Evolutionary conservation across 2,329 filamentous ascomycete species (phyloP).

Genomic region (Phyllosticta citriasiana): DNA sequence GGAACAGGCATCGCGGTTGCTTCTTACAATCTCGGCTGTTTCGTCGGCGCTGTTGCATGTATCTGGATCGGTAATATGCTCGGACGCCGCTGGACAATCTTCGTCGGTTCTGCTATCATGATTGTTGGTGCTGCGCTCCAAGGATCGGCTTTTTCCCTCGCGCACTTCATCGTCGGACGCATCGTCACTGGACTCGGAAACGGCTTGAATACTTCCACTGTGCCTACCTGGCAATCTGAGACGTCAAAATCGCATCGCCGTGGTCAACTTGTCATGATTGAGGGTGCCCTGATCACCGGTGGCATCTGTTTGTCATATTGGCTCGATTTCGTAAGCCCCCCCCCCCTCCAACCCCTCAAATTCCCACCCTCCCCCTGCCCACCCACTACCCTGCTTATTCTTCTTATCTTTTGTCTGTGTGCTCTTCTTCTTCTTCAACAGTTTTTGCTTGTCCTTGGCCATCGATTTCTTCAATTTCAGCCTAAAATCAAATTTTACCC

Average conservation of each 20-base stretch:
- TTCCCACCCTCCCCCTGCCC: no score
- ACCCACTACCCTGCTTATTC: no score
- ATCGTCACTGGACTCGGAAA: conserved; percentile 41
- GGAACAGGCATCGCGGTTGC: conserved; percentile 14
- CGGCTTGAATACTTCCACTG: conserved; percentile 34
- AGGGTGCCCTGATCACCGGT: conserved; percentile 36
- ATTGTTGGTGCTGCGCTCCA: conserved; percentile 51
- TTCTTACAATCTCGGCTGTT: conserved; percentile 25
- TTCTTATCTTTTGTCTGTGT: no score
- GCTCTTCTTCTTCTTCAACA: no score
- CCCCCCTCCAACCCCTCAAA: conserved; percentile 26
- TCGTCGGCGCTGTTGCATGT: conserved; percentile 34
- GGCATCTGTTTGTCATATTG: conserved; percentile 36
- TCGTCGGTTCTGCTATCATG: conserved; percentile 51
- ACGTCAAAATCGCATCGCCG: conserved; percentile 36
- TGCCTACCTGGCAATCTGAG: conserved; percentile 39
- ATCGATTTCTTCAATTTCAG: no score
- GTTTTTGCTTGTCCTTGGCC: no score
- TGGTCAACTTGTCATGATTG: conserved; percentile 39
- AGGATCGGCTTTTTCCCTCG: conserved; percentile 37
- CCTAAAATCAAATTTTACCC: no score
- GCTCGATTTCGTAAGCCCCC: conserved; percentile 33
- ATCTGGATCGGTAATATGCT: conserved; percentile 47
- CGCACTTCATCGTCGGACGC: conserved; percentile 37
- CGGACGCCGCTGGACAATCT: conserved; percentile 47